These are phyloP conservation scores for Pythium sp. DNA, from an alignment of 352 stramenopile genomes.

Conservation along the genomic window DNA sequence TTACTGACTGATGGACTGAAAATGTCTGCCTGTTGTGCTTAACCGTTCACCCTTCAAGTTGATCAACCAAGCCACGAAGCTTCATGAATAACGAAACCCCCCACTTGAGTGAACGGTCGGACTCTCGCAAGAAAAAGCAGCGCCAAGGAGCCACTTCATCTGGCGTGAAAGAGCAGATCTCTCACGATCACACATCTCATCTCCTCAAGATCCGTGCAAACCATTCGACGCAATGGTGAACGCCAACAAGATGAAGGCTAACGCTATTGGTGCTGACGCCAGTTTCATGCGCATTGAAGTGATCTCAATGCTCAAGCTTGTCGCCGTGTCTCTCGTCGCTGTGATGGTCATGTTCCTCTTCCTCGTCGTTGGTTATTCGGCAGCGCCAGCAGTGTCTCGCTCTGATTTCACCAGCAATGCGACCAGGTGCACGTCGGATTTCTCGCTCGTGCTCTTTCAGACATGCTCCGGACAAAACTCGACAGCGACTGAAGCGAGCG, in stretches of 20 bases:
- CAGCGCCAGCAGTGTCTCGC: slow-evolving; percentile 32
- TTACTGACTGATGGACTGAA: not conserved
- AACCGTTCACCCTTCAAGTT: not conserved
- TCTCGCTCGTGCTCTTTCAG: slow-evolving; percentile 34
- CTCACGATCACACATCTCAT: not conserved
- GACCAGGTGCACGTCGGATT: slow-evolving; percentile 53
- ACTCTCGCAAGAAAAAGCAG: not conserved
- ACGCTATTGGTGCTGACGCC: slow-evolving; percentile 25
- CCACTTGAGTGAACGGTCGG: not conserved
- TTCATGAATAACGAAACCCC: not conserved
- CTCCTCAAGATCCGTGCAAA: too few relatives aligned
- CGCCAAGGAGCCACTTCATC: not conserved
- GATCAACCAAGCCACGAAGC: slow-evolving; percentile 2
- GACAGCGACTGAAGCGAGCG: slow-evolving; percentile 19
- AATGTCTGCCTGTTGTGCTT: not conserved
- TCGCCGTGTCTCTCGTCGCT: slow-evolving; percentile 23
- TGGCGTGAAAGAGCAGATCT: not conserved
- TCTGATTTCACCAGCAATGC: slow-evolving; percentile 51
- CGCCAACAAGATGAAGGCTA: slow-evolving; percentile 25
- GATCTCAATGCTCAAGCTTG: slow-evolving; percentile 55
- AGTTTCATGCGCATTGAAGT: slow-evolving; percentile 70
- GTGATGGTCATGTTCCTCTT: slow-evolving; percentile 41
- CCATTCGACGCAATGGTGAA: not conserved
- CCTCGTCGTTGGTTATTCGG: slow-evolving; percentile 41
- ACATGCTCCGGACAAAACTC: slow-evolving; percentile 26